These are phyloP conservation scores for Talaromyces thailandensis DNA, from an alignment of 495 filamentous ascomycete species.

Conservation along the genomic window DNA sequence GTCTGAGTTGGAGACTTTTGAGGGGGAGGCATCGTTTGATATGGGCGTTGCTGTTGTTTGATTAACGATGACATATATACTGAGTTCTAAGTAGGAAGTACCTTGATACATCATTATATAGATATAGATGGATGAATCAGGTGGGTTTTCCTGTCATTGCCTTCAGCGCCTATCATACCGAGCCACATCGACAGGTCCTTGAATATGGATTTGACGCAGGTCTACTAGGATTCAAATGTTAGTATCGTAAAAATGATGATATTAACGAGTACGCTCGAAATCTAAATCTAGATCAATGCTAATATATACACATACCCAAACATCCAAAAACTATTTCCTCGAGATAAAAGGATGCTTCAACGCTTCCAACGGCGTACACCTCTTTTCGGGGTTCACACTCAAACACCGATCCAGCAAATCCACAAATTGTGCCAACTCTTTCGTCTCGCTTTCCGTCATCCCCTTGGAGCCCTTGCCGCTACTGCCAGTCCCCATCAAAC, in stretches of 20 bases:
- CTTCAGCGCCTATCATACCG: no score
- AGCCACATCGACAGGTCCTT: no score
- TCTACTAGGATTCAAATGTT: neutral
- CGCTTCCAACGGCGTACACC: conserved; percentile 78
- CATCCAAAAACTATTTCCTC: conserved; percentile 10
- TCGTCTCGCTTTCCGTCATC: conserved; percentile 64
- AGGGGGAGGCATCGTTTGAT: neutral
- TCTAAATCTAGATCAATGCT: neutral
- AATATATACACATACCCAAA: neutral
- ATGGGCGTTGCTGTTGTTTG: neutral
- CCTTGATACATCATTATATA: no score
- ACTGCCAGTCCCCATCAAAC: conserved; percentile 45
- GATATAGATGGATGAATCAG: no score
- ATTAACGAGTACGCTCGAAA: neutral
- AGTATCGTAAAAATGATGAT: neutral
- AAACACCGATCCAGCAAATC: conserved; percentile 83
- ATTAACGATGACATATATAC: neutral
- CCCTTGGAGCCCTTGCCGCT: conserved; percentile 50
- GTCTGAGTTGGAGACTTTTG: neutral
- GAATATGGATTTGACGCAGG: neutral
- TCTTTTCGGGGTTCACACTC: conserved; percentile 85
- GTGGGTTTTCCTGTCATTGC: no score
- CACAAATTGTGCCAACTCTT: conserved; percentile 71
- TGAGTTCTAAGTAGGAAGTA: no score
- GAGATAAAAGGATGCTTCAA: conserved; percentile 77